Percentiles rank a stretch among this genome's conserved stretches.
These are phyloP conservation scores for Chlamydomonas sphaeroides DNA, from an alignment of 139 green algal genomes.

Conservation along the genomic window DNA sequence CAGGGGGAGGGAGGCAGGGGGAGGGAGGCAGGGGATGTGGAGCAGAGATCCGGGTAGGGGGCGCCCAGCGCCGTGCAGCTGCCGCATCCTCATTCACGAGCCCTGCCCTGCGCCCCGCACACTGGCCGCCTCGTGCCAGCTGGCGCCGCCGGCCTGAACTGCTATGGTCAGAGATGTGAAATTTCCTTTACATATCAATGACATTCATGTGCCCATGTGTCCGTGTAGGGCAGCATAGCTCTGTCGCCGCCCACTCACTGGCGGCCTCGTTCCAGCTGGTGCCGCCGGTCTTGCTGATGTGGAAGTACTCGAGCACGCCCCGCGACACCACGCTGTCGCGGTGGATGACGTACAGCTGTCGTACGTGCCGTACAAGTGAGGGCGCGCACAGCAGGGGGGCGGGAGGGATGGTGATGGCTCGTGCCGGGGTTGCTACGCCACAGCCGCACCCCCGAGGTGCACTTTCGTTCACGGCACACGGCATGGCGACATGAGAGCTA, in stretches of 20 bases:
- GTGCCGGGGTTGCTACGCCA: too few species aligned
- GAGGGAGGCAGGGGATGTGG: too few species aligned
- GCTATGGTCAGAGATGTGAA: too few species aligned
- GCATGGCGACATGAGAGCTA: too few species aligned
- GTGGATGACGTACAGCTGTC: slow-evolving; percentile 29
- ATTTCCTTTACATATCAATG: too few species aligned
- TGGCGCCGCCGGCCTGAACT: not conserved
- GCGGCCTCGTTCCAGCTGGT: slow-evolving; percentile 32
- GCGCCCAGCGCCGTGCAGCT: not conserved
- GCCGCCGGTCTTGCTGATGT: slow-evolving; percentile 31
- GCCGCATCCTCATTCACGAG: not conserved
- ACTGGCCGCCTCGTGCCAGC: not conserved
- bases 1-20: too few species aligned
- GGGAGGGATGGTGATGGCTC: not conserved
- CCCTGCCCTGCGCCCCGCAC: not conserved
- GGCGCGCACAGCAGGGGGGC: not conserved
- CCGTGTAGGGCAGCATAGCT: too few species aligned
- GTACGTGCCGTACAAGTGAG: not conserved
- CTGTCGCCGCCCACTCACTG: not conserved
- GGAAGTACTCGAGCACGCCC: slow-evolving; percentile 30
- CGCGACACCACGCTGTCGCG: not conserved
- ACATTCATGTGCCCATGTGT: too few species aligned
- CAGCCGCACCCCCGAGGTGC: too few species aligned
- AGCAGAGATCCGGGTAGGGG: too few species aligned
- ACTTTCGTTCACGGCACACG: too few species aligned